These are phyloP conservation scores for Schwanniomyces etchellsii DNA, from an alignment of 1,139 yeast species.

Conservation along the genomic window DNA sequence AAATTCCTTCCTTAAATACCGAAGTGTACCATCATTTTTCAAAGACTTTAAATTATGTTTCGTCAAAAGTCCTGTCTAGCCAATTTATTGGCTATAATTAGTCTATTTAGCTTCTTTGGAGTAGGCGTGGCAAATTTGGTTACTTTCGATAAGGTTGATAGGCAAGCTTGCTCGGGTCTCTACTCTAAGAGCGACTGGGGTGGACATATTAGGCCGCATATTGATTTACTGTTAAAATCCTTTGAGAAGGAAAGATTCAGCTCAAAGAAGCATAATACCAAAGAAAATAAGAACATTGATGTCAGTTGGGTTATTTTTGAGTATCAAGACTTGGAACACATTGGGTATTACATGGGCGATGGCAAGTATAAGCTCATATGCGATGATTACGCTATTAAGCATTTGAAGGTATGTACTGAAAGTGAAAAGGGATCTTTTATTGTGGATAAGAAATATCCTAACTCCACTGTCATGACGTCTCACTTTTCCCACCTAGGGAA, in stretches of 20 bases:
- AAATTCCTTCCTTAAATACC: no score
- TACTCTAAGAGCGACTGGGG: slow-evolving; percentile 86
- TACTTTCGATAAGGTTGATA: slow-evolving; percentile 36
- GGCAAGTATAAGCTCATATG: slow-evolving; percentile 57
- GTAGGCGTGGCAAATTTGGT: slow-evolving; percentile 52
- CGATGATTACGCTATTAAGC: slow-evolving; percentile 60
- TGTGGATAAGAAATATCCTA: slow-evolving; percentile 37
- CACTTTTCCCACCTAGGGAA: slow-evolving; percentile 53
- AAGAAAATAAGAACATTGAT: slow-evolving; percentile 28
- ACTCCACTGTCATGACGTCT: slow-evolving; percentile 53
- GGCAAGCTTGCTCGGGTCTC: slow-evolving; percentile 85
- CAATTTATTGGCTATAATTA: neutral
- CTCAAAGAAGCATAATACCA: slow-evolving; percentile 16
- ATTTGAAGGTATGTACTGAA: slow-evolving; percentile 45
- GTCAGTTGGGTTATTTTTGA: slow-evolving; percentile 76
- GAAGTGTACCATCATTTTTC: no score
- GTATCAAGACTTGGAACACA: slow-evolving; percentile 63
- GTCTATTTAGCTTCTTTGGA: neutral
- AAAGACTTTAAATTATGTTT: no score
- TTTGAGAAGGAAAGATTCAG: slow-evolving; percentile 31
- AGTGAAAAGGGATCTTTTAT: slow-evolving; percentile 60
- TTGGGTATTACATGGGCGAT: slow-evolving; percentile 49
- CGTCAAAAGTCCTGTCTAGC: no score
- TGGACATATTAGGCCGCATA: slow-evolving; percentile 64
- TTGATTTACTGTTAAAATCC: slow-evolving; percentile 40